Evolutionary conservation across 352 stramenopile genomes (phyloP).

Genomic region (Pythium utonaiense): DNA sequence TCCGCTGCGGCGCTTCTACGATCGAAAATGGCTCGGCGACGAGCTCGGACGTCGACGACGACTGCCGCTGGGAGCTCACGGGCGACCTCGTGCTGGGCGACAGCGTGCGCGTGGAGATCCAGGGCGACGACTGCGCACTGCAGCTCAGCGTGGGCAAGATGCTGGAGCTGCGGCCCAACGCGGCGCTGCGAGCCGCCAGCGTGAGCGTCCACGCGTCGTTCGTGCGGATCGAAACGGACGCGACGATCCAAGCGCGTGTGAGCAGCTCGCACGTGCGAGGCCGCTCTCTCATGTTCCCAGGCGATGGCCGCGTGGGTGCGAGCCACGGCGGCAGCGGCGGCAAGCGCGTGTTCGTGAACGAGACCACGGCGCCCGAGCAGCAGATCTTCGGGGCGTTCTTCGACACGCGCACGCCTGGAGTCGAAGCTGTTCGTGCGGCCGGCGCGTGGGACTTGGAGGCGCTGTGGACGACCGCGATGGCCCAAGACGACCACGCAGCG

Average conservation of each 20-base stretch:
- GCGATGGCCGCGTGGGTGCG: constrained; percentile 40
- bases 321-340: constrained; percentile 58
- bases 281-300: constrained; percentile 25
- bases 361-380: constrained; percentile 28
- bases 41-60: neutral
- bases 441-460: constrained; percentile 41
- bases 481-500: neutral
- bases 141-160: constrained; percentile 52
- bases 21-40: too few relatives aligned
- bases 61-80: constrained; percentile 60
- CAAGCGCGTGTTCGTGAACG: constrained; percentile 29
- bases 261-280: constrained; percentile 24
- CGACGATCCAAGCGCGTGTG: constrained; percentile 30
- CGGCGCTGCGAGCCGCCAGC: constrained; percentile 36
- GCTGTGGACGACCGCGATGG: constrained; percentile 30
- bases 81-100: constrained; percentile 46
- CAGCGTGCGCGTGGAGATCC: constrained; percentile 33
- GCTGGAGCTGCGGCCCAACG: constrained; percentile 36
- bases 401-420: constrained; percentile 34
- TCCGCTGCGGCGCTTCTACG: constrained; percentile 36
- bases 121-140: constrained; percentile 52
- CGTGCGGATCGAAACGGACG: constrained; percentile 46
- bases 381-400: constrained; percentile 46
- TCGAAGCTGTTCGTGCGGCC: constrained; percentile 9
- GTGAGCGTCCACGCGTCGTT: constrained; percentile 59